phyloP scores from a whole-genome alignment of 495 filamentous ascomycete species.

The Amorphotheca resinae region DNA sequence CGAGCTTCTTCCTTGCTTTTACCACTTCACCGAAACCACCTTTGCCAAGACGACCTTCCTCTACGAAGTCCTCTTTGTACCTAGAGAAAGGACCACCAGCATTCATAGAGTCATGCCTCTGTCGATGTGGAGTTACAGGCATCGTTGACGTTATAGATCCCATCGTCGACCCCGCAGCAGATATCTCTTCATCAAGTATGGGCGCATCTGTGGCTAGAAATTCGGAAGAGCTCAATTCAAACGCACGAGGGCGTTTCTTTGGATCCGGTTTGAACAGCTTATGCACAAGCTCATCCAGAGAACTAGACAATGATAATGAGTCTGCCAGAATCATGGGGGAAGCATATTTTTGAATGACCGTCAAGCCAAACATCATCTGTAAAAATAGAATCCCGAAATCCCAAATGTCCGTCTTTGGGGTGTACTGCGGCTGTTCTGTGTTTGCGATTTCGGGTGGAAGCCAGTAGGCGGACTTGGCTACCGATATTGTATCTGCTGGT shows the following conservation, averaged over 20 bases:
- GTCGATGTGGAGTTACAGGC: constrained; percentile 23
- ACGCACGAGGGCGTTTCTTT: constrained; percentile 77
- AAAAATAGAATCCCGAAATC: constrained; percentile 79
- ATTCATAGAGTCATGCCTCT: constrained; percentile 38
- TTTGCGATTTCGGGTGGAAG: constrained; percentile 64
- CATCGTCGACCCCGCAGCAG: constrained; percentile 25
- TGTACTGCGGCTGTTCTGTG: constrained; percentile 41
- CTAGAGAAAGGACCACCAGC: constrained; percentile 35
- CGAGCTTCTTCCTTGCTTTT: constrained; percentile 84
- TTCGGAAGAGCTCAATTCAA: constrained; percentile 78
- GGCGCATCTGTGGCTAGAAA: constrained; percentile 58
- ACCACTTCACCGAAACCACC: constrained; percentile 98
- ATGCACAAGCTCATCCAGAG: constrained; percentile 64
- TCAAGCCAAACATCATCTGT: constrained; percentile 87
- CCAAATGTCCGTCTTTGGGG: constrained; percentile 87
- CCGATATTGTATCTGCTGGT: constrained; percentile 34
- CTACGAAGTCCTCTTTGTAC: constrained; percentile 80
- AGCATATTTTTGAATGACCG: constrained; percentile 60
- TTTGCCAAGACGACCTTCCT: constrained; percentile 77
- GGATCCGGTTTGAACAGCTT: constrained; percentile 73
- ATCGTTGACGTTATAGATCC: constrained; percentile 27
- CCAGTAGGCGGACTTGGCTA: constrained; percentile 71
- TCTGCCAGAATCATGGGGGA: constrained; percentile 63
- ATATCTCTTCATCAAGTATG: constrained; percentile 32
- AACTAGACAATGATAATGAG: constrained; percentile 47